These are phyloP conservation scores for Diversispora eburnea DNA, from an alignment of 192 early-diverging fungal genomes.

Conservation along the genomic window DNA sequence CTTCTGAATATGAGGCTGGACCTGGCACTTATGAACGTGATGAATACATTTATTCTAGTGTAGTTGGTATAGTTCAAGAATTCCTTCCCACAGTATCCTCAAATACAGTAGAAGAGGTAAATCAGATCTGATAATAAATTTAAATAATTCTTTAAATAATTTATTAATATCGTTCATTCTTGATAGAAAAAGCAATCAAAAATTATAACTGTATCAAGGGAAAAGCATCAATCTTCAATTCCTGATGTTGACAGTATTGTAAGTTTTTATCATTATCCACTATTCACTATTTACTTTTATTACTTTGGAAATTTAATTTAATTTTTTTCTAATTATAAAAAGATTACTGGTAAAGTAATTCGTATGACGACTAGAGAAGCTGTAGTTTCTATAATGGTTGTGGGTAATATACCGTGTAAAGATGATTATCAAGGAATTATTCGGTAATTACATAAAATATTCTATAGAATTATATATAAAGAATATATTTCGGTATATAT, in stretches of 20 bases:
- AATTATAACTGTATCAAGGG: conserved; percentile 54
- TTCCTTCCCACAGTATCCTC: background rate
- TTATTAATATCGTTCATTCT: background rate
- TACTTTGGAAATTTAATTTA: background rate
- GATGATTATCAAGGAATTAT: conserved; percentile 92
- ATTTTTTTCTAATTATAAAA: background rate
- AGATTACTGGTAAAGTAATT: conserved; percentile 80
- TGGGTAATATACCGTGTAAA: conserved; percentile 68
- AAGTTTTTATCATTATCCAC: conserved; percentile 13
- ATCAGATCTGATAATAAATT: background rate
- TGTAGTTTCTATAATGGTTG: conserved; percentile 87
- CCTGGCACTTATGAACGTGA: conserved; percentile 68
- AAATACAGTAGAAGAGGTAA: background rate
- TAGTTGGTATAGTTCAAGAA: conserved; percentile 39
- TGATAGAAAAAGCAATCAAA: conserved; percentile 19
- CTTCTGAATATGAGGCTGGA: conserved; percentile 63
- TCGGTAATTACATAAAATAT: conserved; percentile 47
- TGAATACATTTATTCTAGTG: conserved; percentile 66
- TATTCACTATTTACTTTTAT: background rate
- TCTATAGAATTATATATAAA: background rate
- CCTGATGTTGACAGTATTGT: conserved; percentile 72
- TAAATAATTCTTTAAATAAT: background rate
- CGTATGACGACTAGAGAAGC: conserved; percentile 88
- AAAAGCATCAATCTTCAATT: conserved; percentile 64
- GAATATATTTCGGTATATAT: background rate